These are phyloP conservation scores for Fusarium tupiense DNA, from an alignment of 2,329 filamentous ascomycete genomes.

Conservation along the genomic window DNA sequence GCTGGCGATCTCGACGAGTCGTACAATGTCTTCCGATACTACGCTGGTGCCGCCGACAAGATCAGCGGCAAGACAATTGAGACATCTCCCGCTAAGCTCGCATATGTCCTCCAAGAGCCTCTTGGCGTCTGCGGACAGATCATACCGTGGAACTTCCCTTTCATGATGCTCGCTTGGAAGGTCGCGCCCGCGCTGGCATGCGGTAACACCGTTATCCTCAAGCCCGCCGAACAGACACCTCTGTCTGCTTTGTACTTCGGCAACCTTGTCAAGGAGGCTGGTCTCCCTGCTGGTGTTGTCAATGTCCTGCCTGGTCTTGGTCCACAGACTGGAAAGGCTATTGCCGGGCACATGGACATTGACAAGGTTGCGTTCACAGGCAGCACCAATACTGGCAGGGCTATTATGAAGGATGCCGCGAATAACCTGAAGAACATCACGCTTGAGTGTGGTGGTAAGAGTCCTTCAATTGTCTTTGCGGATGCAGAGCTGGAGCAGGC, in stretches of 20 bases:
- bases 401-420: constrained; percentile 75
- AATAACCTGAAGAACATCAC: constrained; percentile 68
- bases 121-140: constrained; percentile 74
- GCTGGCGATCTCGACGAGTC: constrained; percentile 64
- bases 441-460: constrained; percentile 68
- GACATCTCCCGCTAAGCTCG: constrained; percentile 69
- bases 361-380: constrained; percentile 79
- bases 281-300: constrained; percentile 78
- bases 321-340: constrained; percentile 68
- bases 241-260: constrained; percentile 69
- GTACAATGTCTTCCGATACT: constrained; percentile 66
- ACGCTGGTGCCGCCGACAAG: constrained; percentile 77
- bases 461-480: constrained; percentile 65
- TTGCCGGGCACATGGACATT: constrained; percentile 70
- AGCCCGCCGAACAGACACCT: constrained; percentile 69
- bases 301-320: constrained; percentile 76
- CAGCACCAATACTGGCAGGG: constrained; percentile 70
- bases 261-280: constrained; percentile 71
- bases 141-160: constrained; percentile 61
- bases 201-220: constrained; percentile 67
- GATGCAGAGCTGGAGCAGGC: constrained; percentile 69
- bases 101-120: constrained; percentile 74
- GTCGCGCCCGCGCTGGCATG: constrained; percentile 71
- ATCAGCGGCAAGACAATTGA: constrained; percentile 75
- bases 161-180: constrained; percentile 70